Percentiles rank a stretch among this genome's conserved stretches.
phyloP scores from a whole-genome alignment of 2,329 filamentous ascomycete species.

The Dactylellina sp. region DNA sequence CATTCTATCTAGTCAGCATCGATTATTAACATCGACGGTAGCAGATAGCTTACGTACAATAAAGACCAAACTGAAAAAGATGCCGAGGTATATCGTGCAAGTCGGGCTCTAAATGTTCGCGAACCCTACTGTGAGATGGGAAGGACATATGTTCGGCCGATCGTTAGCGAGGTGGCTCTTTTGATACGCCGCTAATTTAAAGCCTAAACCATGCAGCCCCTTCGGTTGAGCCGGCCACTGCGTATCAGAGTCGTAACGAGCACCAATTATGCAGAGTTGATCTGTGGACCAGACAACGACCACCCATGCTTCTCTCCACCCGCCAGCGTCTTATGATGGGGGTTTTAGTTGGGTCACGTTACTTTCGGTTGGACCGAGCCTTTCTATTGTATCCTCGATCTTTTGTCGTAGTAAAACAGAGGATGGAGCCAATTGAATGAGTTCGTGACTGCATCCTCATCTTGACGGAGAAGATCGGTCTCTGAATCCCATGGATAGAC shows the following conservation, averaged over 20 bases:
- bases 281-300: conserved; percentile 1
- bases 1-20: not conserved
- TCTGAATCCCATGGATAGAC: conserved; percentile 14
- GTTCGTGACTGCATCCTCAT: conserved; percentile 13
- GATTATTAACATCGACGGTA: no score
- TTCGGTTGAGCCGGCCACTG: conserved; percentile 48
- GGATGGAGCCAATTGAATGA: conserved; percentile 14
- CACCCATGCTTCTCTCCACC: not conserved
- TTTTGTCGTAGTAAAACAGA: conserved; percentile 10
- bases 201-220: conserved; percentile 28
- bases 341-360: conserved; percentile 31
- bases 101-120: not conserved
- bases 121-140: conserved; percentile 16
- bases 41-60: conserved; percentile 28
- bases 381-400: conserved; percentile 16
- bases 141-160: conserved; percentile 20
- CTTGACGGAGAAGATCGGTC: conserved; percentile 49
- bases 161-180: conserved; percentile 45
- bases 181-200: conserved; percentile 33
- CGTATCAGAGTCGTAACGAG: not conserved
- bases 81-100: conserved; percentile 39
- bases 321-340: conserved; percentile 13
- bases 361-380: conserved; percentile 46
- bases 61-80: conserved; percentile 15
- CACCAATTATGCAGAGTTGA: conserved; percentile 12